phyloP scores from a whole-genome alignment of 1,284 basidiomycete genomes.

The Tilletia horrida region DNA sequence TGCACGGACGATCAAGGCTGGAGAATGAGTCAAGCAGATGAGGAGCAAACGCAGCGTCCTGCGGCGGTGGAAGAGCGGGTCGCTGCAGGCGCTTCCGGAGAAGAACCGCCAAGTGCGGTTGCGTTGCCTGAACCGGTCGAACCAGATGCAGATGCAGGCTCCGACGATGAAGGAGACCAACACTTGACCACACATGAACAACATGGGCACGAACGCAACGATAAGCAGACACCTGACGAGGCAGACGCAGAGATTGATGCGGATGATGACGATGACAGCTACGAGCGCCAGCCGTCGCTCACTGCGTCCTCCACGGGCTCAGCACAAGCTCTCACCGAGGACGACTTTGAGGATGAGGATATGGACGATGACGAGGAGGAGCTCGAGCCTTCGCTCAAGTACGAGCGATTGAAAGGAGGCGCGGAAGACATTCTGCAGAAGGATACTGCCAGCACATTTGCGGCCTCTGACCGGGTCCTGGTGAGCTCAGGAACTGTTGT shows the following conservation, averaged over 20 bases:
- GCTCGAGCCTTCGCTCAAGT: slow-evolving; percentile 69
- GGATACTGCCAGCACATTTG: slow-evolving; percentile 62
- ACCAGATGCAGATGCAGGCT: slow-evolving; percentile 18
- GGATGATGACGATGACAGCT: neutral
- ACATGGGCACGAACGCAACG: neutral
- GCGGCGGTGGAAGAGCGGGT: no score
- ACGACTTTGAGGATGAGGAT: slow-evolving; percentile 15
- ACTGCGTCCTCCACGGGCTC: slow-evolving; percentile 5
- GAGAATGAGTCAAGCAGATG: no score
- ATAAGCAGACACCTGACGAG: neutral
- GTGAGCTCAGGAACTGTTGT: slow-evolving; percentile 58
- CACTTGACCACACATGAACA: neutral
- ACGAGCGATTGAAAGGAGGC: slow-evolving; percentile 73
- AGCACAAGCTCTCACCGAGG: neutral
- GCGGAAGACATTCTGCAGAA: slow-evolving; percentile 77
- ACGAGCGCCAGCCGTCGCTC: neutral
- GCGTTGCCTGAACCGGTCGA: slow-evolving; percentile 25
- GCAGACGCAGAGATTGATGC: neutral
- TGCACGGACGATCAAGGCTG: no score
- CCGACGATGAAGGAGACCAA: slow-evolving; percentile 9
- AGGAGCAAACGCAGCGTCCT: no score
- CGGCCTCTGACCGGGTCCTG: slow-evolving; percentile 71
- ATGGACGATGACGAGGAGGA: slow-evolving; percentile 27
- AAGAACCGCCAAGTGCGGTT: slow-evolving; percentile 23
- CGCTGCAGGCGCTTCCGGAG: neutral